A percentile compares a stretch with the other conserved stretches of the same genome.
phyloP scores from a whole-genome alignment of 768 basidiomycete genomes.

The Cyclocybe cylindracea region DNA sequence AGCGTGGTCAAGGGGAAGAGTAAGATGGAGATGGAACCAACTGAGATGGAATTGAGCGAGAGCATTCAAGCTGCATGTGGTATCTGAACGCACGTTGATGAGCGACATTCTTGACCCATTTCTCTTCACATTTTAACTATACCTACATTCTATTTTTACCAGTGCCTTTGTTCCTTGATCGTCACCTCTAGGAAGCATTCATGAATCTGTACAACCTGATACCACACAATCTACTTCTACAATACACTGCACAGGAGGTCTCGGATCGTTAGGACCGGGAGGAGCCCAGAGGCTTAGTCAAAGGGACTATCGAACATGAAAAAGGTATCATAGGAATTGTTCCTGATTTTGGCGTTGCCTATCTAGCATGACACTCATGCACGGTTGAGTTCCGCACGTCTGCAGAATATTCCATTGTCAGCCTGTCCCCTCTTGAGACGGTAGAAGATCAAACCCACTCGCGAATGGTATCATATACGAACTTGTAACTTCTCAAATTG shows the following conservation, averaged over 20 bases:
- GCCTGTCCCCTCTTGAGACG: background rate
- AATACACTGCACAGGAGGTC: too few relatives aligned
- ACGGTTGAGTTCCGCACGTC: constrained; percentile 14
- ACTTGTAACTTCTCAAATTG: constrained; percentile 82
- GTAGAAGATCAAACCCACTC: constrained; percentile 19
- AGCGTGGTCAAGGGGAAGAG: constrained; percentile 8
- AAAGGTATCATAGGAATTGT: too few relatives aligned
- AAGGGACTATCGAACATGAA: too few relatives aligned
- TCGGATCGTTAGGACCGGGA: too few relatives aligned
- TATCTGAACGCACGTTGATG: background rate
- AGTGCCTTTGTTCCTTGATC: too few relatives aligned
- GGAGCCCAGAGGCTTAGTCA: too few relatives aligned
- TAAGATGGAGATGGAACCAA: background rate
- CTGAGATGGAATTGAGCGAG: constrained; percentile 8
- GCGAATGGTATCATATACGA: constrained; percentile 65
- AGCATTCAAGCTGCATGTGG: constrained; percentile 11
- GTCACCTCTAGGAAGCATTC: too few relatives aligned
- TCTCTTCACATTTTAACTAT: too few relatives aligned
- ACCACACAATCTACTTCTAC: too few relatives aligned
- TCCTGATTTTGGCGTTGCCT: background rate
- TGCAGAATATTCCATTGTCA: background rate
- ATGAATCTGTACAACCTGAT: too few relatives aligned
- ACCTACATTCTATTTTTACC: too few relatives aligned
- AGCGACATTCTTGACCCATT: too few relatives aligned
- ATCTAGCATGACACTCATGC: background rate